phyloP scores from a whole-genome alignment of 257 asterid species.

The Nicotiana otophora region DNA sequence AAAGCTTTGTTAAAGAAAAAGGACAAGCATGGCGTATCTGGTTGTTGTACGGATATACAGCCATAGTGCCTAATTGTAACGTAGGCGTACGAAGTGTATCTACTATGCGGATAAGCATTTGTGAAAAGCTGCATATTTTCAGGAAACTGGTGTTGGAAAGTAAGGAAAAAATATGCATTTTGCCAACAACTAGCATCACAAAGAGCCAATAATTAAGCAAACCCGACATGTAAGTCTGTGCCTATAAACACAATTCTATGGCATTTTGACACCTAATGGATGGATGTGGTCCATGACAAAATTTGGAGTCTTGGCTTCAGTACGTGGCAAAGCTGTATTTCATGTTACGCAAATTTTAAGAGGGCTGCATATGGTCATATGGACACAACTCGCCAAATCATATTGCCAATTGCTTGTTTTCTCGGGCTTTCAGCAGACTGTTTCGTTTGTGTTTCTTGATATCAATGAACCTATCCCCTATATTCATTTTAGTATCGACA shows the following conservation, averaged over 20 bases:
- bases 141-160: not conserved
- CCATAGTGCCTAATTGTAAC: too few relatives aligned
- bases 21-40: too few relatives aligned
- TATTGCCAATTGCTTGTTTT: not conserved
- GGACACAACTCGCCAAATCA: not conserved
- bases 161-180: too few relatives aligned
- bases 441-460: not conserved
- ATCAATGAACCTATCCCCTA: not conserved
- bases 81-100: not conserved
- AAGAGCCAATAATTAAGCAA: not conserved
- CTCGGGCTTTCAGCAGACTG: not conserved
- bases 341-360: not conserved
- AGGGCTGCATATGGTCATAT: too few relatives aligned
- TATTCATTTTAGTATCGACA: too few relatives aligned
- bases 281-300: not conserved
- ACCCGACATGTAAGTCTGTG: not conserved
- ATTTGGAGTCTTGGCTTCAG: not conserved
- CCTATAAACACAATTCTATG: not conserved
- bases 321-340: not conserved
- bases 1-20: too few relatives aligned
- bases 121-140: not conserved
- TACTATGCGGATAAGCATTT: conserved; percentile 4
- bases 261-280: not conserved
- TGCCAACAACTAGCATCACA: not conserved
- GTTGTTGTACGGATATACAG: too few relatives aligned